phyloP scores from a whole-genome alignment of 129 eudicot species.

The Sambucus nigra region DNA sequence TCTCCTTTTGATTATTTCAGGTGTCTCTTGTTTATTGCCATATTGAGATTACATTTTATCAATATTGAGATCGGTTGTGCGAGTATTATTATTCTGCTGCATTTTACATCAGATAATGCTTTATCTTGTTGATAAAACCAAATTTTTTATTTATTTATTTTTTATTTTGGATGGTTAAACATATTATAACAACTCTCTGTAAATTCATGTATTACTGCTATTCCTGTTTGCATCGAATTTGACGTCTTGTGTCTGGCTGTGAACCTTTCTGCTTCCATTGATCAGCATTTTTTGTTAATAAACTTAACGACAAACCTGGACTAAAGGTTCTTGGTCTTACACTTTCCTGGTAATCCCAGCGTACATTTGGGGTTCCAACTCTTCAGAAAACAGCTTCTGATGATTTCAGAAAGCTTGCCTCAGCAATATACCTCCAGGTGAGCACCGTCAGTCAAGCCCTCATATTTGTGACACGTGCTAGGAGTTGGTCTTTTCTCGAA shows the following conservation, averaged over 20 bases:
- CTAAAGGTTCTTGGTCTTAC: background rate
- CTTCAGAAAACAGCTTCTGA: constrained; percentile 37
- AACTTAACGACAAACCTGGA: background rate
- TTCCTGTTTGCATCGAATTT: too few species aligned
- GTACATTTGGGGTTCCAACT: constrained; percentile 50
- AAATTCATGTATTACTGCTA: too few species aligned
- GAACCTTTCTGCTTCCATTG: background rate
- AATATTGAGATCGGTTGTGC: too few species aligned
- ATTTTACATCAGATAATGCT: too few species aligned
- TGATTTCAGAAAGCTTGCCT: constrained; percentile 55
- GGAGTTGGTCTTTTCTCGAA: constrained; percentile 70
- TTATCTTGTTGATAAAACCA: too few species aligned
- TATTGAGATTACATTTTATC: too few species aligned
- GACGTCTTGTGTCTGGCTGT: background rate
- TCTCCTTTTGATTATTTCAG: too few species aligned
- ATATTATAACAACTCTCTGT: too few species aligned
- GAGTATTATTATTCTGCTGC: too few species aligned
- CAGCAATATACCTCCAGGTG: constrained; percentile 79
- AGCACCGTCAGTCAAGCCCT: constrained; percentile 77
- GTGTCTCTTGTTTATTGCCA: too few species aligned
- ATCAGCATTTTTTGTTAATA: background rate
- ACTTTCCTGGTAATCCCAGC: constrained; percentile 25
- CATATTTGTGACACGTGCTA: constrained; percentile 67
- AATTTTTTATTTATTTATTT: too few species aligned
- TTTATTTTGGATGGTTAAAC: too few species aligned